These are phyloP conservation scores for Ophiocordyceps camponoti-floridani DNA, from an alignment of 2,329 filamentous ascomycete genomes.

Conservation along the genomic window DNA sequence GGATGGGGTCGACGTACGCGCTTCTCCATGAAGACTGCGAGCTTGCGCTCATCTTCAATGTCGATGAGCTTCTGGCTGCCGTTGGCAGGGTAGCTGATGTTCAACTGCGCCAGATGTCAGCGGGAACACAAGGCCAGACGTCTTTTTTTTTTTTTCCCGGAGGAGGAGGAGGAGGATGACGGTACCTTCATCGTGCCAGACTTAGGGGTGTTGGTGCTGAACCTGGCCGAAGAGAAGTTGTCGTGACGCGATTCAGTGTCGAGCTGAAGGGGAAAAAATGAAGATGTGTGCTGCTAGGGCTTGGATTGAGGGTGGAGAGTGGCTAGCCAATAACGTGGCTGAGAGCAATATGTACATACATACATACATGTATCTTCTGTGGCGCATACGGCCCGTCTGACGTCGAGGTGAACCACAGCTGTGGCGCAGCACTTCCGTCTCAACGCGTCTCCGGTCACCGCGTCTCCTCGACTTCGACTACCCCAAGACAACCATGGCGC, in stretches of 20 bases:
- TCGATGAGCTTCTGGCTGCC: slow-evolving; percentile 99
- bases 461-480: not conserved
- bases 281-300: slow-evolving; percentile 25
- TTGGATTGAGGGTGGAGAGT: slow-evolving; percentile 7
- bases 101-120: slow-evolving; percentile 31
- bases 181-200: slow-evolving; percentile 30
- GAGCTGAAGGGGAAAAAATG: slow-evolving; percentile 13
- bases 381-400: not conserved
- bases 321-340: slow-evolving; percentile 14
- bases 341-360: not conserved
- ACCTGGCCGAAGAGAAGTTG: slow-evolving; percentile 21
- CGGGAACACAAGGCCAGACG: slow-evolving; percentile 1
- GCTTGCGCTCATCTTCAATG: slow-evolving; percentile 97
- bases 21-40: slow-evolving; percentile 97
- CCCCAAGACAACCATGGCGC: slow-evolving; percentile 12
- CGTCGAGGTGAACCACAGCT: not conserved
- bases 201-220: slow-evolving; percentile 21
- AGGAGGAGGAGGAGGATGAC: no score
- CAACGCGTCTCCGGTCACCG: not conserved
- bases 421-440: not conserved
- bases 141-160: not conserved
- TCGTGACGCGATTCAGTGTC: slow-evolving; percentile 6
- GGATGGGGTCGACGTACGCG: slow-evolving; percentile 40
- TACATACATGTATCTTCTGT: not conserved
- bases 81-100: slow-evolving; percentile 85